Conservation (phyloP, 805 yeast species). For the Hanseniaspora vineae region DNA sequence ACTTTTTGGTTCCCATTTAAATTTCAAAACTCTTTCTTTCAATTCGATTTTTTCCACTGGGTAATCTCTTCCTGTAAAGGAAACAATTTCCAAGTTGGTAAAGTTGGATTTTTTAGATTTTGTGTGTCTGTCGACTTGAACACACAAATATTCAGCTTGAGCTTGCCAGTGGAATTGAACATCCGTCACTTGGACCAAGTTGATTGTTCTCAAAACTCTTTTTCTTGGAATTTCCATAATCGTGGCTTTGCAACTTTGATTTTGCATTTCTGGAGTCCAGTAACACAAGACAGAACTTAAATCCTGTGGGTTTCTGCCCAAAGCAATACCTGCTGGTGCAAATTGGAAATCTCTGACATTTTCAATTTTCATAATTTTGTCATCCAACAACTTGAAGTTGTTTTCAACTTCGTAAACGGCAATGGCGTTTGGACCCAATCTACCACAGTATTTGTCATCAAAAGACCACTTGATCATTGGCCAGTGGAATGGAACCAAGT, state of each 20-base stretch:
- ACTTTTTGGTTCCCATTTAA: constrained; percentile 93
- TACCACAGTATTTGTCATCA: constrained; percentile 87
- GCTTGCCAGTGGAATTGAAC: constrained; percentile 92
- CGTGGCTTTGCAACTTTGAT: constrained; percentile 91
- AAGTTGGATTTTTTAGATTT: constrained; percentile 86
- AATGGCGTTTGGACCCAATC: constrained; percentile 86
- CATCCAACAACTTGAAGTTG: constrained; percentile 69
- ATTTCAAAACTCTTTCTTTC: constrained; percentile 74
- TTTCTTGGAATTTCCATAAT: constrained; percentile 79
- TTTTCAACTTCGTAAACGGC: constrained; percentile 75
- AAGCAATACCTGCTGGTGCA: constrained; percentile 77
- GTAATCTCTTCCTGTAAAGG: constrained; percentile 72
- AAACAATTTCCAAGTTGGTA: constrained; percentile 86
- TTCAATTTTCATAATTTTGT: constrained; percentile 70
- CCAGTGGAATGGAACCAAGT: constrained; percentile 52
- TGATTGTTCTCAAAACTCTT: constrained; percentile 75
- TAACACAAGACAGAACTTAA: constrained; percentile 64
- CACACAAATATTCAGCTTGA: constrained; percentile 71
- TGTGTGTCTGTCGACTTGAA: constrained; percentile 93
- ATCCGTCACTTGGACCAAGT: constrained; percentile 87
- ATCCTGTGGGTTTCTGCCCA: constrained; percentile 29
- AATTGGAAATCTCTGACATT: constrained; percentile 87
- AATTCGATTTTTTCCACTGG: constrained; percentile 93
- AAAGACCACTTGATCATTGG: constrained; percentile 93
- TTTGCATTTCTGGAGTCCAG: constrained; percentile 92